Conservation (phyloP, 164 flowering plant genomes). For the Magnolia sinica region DNA sequence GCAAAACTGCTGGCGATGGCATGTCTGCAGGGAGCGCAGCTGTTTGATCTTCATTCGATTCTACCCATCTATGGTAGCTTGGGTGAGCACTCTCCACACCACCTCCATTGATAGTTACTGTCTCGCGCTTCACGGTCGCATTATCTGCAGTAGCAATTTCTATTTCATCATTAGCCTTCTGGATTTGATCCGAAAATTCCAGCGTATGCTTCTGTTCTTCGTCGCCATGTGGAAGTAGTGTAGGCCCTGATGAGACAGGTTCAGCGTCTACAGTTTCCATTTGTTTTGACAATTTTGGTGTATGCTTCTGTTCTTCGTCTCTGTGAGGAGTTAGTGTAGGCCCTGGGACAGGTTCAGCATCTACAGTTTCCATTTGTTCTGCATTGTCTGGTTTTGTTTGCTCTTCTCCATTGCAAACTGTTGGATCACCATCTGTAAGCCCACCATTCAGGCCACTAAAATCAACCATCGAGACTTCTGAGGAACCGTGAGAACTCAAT, state of each 20-base stretch:
- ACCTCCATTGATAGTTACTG: slow-evolving; percentile 12
- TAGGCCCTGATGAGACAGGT: slow-evolving; percentile 12
- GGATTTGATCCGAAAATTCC: slow-evolving; percentile 7
- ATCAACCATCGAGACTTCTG: slow-evolving; percentile 25
- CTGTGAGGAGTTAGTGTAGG: slow-evolving; percentile 12
- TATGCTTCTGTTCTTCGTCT: slow-evolving; percentile 13
- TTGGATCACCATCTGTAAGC: slow-evolving; percentile 26
- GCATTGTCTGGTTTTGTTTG: slow-evolving; percentile 9
- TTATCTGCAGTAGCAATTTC: slow-evolving; percentile 13
- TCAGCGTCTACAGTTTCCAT: slow-evolving; percentile 23
- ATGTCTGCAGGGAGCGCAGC: slow-evolving; percentile 15
- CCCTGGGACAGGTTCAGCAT: slow-evolving; percentile 16
- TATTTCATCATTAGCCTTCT: slow-evolving; percentile 19
- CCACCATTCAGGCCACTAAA: slow-evolving; percentile 26
- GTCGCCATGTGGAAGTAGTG: slow-evolving; percentile 11
- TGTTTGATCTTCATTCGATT: neutral
- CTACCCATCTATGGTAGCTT: slow-evolving; percentile 11
- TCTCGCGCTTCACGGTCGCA: neutral
- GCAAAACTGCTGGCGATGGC: slow-evolving; percentile 17
- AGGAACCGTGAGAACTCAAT: slow-evolving; percentile 51
- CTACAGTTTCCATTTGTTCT: slow-evolving; percentile 22
- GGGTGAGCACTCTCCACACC: slow-evolving; percentile 9
- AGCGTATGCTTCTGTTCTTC: slow-evolving; percentile 9
- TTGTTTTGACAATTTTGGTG: neutral
- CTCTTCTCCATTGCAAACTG: slow-evolving; percentile 33